A percentile compares a stretch with the other conserved stretches of the same genome.
phyloP scores from a whole-genome alignment of 139 green algal genomes.

The Spirogloea muscicola region DNA sequence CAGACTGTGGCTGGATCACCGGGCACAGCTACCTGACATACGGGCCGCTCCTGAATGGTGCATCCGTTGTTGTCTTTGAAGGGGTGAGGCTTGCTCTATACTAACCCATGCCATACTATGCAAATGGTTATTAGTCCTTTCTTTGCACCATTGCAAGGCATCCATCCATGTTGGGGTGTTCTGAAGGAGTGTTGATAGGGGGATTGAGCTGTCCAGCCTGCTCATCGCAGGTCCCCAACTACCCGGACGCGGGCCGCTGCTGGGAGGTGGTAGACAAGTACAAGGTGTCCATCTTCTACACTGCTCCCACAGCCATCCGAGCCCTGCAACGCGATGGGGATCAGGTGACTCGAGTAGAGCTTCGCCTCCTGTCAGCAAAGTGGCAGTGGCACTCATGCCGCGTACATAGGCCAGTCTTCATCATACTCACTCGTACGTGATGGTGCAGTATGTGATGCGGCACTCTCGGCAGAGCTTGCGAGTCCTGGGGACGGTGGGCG shows the following conservation, averaged over 20 bases:
- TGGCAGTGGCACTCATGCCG: no score
- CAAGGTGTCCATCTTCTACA: constrained; percentile 92
- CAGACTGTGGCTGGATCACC: constrained; percentile 98
- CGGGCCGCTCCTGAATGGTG: constrained; percentile 81
- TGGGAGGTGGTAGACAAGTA: constrained; percentile 73
- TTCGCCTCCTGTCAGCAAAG: constrained; percentile 6
- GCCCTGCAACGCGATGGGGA: constrained; percentile 77
- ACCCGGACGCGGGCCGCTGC: constrained; percentile 69
- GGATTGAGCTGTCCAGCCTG: no score
- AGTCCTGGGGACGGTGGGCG: constrained; percentile 89
- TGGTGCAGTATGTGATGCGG: constrained; percentile 48
- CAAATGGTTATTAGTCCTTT: no score
- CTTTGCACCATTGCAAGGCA: no score
- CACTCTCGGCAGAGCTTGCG: constrained; percentile 58
- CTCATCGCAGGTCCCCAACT: constrained; percentile 59
- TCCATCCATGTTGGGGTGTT: no score
- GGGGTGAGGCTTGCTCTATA: constrained; percentile 69
- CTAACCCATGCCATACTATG: no score
- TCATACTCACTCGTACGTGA: not conserved
- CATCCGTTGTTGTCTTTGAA: constrained; percentile 83
- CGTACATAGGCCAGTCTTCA: no score
- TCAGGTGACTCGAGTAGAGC: constrained; percentile 11
- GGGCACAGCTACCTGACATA: constrained; percentile 63
- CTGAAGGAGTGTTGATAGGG: no score
- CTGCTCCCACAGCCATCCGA: constrained; percentile 90